A percentile compares a stretch with the other conserved stretches of the same genome.
phyloP scores from a whole-genome alignment of 495 filamentous ascomycete species.

The Haplographium delicatum region DNA sequence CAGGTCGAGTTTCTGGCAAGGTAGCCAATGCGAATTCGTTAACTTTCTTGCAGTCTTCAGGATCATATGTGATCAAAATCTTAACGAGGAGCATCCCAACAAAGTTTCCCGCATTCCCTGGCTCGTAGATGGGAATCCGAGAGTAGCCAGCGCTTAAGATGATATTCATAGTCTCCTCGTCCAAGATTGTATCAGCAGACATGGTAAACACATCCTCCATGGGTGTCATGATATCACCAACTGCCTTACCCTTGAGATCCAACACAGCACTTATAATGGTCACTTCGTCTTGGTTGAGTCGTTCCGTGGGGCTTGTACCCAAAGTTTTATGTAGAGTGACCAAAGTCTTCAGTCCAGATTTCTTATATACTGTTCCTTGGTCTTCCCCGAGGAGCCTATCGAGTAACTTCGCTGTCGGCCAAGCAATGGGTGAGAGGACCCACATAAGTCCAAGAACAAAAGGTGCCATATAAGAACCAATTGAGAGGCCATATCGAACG shows the following conservation, averaged over 20 bases:
- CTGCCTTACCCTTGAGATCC: constrained; percentile 92
- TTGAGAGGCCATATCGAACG: constrained; percentile 93
- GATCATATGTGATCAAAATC: constrained; percentile 97
- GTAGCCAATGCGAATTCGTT: constrained; percentile 89
- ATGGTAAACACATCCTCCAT: constrained; percentile 97
- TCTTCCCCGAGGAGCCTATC: constrained; percentile 73
- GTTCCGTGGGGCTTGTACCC: constrained; percentile 73
- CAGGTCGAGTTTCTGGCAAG: constrained; percentile 86
- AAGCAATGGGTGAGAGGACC: constrained; percentile 66
- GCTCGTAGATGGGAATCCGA: constrained; percentile 86
- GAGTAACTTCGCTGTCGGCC: constrained; percentile 72
- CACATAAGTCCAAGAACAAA: constrained; percentile 89
- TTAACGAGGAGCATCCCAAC: constrained; percentile 97
- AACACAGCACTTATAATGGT: constrained; percentile 97
- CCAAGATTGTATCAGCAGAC: constrained; percentile 84
- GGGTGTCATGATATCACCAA: constrained; percentile 94
- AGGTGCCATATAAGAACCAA: constrained; percentile 90
- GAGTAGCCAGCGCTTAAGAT: constrained; percentile 94
- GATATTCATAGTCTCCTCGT: constrained; percentile 86
- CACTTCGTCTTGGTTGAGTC: constrained; percentile 94
- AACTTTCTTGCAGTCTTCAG: constrained; percentile 81
- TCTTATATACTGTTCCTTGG: constrained; percentile 81
- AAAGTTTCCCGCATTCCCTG: constrained; percentile 79
- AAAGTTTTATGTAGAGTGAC: constrained; percentile 91
- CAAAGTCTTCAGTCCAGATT: constrained; percentile 76